These are phyloP conservation scores for Ulvella scutata DNA, from an alignment of 139 green algal genomes.

Conservation along the genomic window DNA sequence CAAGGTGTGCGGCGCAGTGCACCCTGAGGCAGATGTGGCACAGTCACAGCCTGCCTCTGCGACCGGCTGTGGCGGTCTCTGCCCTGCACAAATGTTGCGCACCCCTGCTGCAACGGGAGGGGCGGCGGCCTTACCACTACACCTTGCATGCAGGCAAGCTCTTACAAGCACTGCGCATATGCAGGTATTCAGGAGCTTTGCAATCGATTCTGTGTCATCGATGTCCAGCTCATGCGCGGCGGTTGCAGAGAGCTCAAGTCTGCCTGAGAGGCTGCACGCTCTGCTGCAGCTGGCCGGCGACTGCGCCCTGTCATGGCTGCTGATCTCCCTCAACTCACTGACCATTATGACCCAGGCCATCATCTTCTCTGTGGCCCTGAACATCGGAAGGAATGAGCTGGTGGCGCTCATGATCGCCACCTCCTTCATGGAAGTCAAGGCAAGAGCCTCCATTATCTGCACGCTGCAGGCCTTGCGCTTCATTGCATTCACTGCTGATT, in stretches of 20 bases:
- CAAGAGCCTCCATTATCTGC: too few relatives aligned
- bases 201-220: background rate
- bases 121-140: too few relatives aligned
- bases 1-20: background rate
- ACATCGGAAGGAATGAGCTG: background rate
- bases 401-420: background rate
- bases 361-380: background rate
- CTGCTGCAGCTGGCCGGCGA: background rate
- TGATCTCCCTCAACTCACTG: background rate
- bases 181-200: background rate
- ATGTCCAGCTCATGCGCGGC: background rate
- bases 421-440: background rate
- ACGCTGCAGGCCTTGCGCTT: too few relatives aligned
- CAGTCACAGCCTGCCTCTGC: too few relatives aligned
- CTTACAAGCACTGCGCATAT: too few relatives aligned
- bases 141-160: too few relatives aligned
- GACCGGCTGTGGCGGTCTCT: too few relatives aligned
- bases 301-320: background rate
- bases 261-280: background rate
- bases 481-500: too few relatives aligned
- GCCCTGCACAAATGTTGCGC: too few relatives aligned
- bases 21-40: too few relatives aligned
- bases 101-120: too few relatives aligned
- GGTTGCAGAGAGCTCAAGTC: background rate
- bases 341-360: background rate